A percentile compares a stretch with the other conserved stretches of the same genome.
phyloP scores from a whole-genome alignment of 441 rosid genomes.

The Kokia cookei region DNA sequence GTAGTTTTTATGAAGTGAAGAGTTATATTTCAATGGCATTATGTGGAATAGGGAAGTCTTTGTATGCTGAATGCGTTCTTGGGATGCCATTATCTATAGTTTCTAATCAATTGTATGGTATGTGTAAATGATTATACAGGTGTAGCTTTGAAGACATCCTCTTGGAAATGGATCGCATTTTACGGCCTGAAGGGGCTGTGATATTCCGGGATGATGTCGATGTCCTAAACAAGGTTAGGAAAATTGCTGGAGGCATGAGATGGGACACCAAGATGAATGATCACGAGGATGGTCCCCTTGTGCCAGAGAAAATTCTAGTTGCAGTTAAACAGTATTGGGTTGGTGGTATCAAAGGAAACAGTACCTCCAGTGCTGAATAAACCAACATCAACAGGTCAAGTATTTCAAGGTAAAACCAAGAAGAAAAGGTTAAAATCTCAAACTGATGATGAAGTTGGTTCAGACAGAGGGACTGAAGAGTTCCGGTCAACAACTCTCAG shows the following conservation, averaged over 20 bases:
- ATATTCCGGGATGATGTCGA: constrained; percentile 78
- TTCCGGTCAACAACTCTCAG: constrained; percentile 9
- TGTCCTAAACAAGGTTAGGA: constrained; percentile 60
- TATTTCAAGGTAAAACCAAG: not conserved
- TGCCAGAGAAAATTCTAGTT: constrained; percentile 71
- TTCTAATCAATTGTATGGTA: not conserved
- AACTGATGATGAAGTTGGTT: not conserved
- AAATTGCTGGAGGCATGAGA: constrained; percentile 68
- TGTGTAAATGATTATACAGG: constrained; percentile 29
- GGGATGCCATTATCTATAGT: not conserved
- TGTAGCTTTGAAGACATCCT: constrained; percentile 81
- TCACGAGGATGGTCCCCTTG: constrained; percentile 96
- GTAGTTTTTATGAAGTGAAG: not conserved
- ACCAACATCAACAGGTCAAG: not conserved
- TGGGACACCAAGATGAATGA: constrained; percentile 88
- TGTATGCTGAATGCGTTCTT: not conserved
- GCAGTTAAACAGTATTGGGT: constrained; percentile 89
- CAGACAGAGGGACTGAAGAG: constrained; percentile 2
- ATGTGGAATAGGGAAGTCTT: not conserved
- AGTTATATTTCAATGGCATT: not conserved
- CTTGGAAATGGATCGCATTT: constrained; percentile 81
- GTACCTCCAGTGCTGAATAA: constrained; percentile 34
- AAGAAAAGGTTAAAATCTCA: not conserved
- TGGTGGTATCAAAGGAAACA: constrained; percentile 53
- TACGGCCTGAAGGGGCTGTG: constrained; percentile 88